Conservation (phyloP, 306 rosid genomes). For the Gastrolobium bilobum region DNA sequence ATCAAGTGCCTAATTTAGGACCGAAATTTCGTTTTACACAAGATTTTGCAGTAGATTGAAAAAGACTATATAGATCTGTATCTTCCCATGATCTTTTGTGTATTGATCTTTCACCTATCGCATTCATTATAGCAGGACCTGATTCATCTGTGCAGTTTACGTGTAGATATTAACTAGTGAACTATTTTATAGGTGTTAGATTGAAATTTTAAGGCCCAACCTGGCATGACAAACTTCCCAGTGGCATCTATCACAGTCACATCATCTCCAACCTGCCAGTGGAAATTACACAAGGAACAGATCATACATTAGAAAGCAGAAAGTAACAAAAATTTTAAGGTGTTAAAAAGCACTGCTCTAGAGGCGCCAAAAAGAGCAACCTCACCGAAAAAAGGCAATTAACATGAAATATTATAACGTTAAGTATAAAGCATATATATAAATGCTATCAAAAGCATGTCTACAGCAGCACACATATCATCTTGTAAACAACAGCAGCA, state of each 20-base stretch:
- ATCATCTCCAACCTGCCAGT: conserved; percentile 78
- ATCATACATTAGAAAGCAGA: conserved; percentile 34
- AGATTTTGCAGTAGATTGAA: conserved; percentile 26
- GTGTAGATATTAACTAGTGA: conserved; percentile 6
- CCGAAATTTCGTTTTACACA: neutral
- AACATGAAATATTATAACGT: neutral
- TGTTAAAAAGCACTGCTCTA: neutral
- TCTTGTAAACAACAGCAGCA: too few relatives aligned
- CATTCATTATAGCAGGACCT: conserved; percentile 18
- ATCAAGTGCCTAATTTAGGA: conserved; percentile 27
- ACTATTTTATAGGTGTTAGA: neutral
- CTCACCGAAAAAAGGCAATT: neutral
- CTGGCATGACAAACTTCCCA: conserved; percentile 98
- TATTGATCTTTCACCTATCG: neutral
- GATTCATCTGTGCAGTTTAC: neutral
- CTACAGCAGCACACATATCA: neutral
- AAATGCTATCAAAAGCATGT: neutral
- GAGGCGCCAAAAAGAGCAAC: neutral
- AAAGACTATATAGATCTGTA: conserved; percentile 18
- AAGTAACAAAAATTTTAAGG: neutral
- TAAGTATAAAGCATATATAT: neutral
- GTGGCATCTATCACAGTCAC: conserved; percentile 87
- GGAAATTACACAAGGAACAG: conserved; percentile 31
- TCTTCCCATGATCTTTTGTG: neutral
- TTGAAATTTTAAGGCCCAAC: conserved; percentile 54